Evolutionary conservation across 192 early-diverging fungal species (phyloP).

Genomic region (Backusella australiensis): DNA sequence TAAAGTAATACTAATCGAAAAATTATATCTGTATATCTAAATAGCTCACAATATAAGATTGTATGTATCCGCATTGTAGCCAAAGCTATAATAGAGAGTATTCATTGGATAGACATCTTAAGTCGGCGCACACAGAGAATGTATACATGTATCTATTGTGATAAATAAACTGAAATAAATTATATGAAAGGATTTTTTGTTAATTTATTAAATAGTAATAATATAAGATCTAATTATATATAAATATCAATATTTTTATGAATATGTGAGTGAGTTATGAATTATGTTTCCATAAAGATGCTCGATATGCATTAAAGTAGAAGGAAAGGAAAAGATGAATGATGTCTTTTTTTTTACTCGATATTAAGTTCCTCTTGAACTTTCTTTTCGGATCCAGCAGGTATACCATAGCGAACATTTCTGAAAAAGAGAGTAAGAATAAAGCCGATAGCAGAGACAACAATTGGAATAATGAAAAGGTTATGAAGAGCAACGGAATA

Average conservation of each 20-base stretch:
- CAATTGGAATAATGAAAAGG: slow-evolving; percentile 23
- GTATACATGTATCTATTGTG: too few species aligned
- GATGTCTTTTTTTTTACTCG: not conserved
- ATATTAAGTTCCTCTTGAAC: not conserved
- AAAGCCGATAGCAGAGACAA: slow-evolving; percentile 15
- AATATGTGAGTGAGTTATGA: not conserved
- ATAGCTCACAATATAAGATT: too few species aligned
- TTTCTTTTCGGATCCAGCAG: not conserved
- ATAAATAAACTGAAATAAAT: not conserved
- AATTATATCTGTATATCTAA: too few species aligned
- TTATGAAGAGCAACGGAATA: slow-evolving; percentile 20
- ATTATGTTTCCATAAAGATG: not conserved
- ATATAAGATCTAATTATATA: not conserved
- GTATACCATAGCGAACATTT: slow-evolving; percentile 13
- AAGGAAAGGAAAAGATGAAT: not conserved
- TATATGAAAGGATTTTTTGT: not conserved
- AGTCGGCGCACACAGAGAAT: too few species aligned
- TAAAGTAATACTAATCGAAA: too few species aligned
- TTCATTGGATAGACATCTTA: too few species aligned
- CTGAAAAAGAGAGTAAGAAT: slow-evolving; percentile 26
- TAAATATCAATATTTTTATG: not conserved
- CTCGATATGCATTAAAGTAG: not conserved
- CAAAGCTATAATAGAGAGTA: too few species aligned
- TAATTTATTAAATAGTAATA: not conserved
- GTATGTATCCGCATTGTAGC: too few species aligned